Evolutionary conservation across 2,329 filamentous ascomycete species (phyloP), one percentile per base, ranked within the genome.

Genomic region (Plectosphaerella sp.): DNA sequence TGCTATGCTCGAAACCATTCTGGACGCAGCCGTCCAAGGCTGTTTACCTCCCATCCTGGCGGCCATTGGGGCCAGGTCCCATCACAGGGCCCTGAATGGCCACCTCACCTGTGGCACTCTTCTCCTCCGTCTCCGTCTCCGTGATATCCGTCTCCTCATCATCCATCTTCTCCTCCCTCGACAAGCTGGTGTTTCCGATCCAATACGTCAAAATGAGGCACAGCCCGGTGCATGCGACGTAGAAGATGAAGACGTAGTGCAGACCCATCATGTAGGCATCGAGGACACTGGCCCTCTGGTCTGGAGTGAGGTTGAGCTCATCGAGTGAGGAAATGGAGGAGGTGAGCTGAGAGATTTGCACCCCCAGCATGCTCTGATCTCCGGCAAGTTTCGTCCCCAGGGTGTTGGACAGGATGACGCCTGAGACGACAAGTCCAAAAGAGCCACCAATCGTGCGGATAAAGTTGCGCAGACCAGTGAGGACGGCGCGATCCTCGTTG

Each of bases 401-500:
- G 0, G 60, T 61, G 22, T 68, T 67, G 28, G 65, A 63, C 7
- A 67, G 52, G n/a, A 69, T 62, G 3, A 64, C 64, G 1, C 63
- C 65, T 1, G 63, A 63, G 3, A 62, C 48, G 14, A 61, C 60
- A 0, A 71, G 61, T 1, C 67, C 67, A n/a, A 65, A 59, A 6
- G 67, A 64, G 14, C 69, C 70, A 10, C 71, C 70, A 4, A 69
- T 58, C 7, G 62, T 64, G 10, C 71, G 64, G 33, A 69, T 59
- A 46, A 73, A 72, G 50, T 71, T 72, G n/a, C 71, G 64, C 20
- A 68, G 59, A 0, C 66, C 65, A 2, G 67, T 72, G 2, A 66
- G 64, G 35, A 72, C 69, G 11, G 71, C 70, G 0, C 70, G 64
- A 39, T 70, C 66, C 25, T 66, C 62, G 41, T 61, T 67, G 5